Evolutionary conservation across 2,329 filamentous ascomycete species (phyloP).

Genomic region (Aspergillus tanneri): DNA sequence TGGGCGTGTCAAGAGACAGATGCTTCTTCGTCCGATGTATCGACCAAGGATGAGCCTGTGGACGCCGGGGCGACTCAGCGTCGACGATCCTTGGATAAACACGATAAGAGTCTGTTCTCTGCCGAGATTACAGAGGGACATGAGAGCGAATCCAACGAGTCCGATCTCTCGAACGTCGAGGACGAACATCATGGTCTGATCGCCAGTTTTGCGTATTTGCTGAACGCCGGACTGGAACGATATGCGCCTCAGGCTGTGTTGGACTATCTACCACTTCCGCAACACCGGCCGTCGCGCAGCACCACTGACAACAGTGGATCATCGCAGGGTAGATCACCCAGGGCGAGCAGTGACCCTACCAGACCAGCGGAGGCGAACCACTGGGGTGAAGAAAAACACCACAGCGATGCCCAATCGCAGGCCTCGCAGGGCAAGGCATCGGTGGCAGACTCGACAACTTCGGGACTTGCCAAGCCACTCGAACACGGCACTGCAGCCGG

Average conservation of each 20-base stretch:
- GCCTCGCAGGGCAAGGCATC: conserved; percentile 16
- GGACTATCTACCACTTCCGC: conserved; percentile 46
- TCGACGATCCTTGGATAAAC: too few species aligned
- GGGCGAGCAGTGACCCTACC: background rate
- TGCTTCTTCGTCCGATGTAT: conserved; percentile 35
- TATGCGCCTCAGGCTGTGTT: conserved; percentile 52
- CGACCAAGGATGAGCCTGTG: conserved; percentile 4
- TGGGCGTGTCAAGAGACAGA: conserved; percentile 63
- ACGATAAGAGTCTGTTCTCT: too few species aligned
- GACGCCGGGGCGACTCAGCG: too few species aligned
- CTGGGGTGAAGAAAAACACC: conserved; percentile 2
- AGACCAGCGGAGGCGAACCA: background rate
- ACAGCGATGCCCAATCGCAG: conserved; percentile 11
- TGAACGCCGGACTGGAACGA: conserved; percentile 50
- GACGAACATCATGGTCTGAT: conserved; percentile 36
- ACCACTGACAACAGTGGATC: background rate
- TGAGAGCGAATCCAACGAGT: conserved; percentile 18
- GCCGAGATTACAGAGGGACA: conserved; percentile 5
- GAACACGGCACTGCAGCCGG: conserved; percentile 21
- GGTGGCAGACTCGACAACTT: conserved; percentile 21
- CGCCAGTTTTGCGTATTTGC: conserved; percentile 35
- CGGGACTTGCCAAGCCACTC: conserved; percentile 18
- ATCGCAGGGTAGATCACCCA: background rate
- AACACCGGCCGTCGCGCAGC: conserved; percentile 15
- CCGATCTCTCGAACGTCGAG: conserved; percentile 20